Evolutionary conservation across 2,329 filamentous ascomycete genomes (phyloP).

Genomic region (Fusarium staphyleae): DNA sequence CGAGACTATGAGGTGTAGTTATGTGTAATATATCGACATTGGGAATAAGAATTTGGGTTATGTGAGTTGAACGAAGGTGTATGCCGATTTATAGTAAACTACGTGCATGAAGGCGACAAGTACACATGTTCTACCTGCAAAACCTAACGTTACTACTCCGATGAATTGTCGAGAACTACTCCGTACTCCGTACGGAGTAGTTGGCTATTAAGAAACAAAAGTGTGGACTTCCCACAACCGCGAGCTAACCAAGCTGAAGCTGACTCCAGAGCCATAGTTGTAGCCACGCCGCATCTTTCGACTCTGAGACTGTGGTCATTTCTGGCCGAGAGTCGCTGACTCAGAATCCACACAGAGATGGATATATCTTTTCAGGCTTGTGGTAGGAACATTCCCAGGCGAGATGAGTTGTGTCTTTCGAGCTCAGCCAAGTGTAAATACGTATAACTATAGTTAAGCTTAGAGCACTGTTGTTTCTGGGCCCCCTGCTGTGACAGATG

Average conservation of each 20-base stretch:
- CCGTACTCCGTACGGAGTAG: no score
- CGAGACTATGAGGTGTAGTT: neutral
- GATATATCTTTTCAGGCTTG: slow-evolving; percentile 14
- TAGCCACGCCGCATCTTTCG: slow-evolving; percentile 17
- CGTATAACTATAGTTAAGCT: no score
- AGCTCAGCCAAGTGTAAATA: neutral
- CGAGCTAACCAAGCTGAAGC: slow-evolving; percentile 8
- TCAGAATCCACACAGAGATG: neutral
- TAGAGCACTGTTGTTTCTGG: neutral
- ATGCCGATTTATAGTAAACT: neutral
- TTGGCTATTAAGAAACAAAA: no score
- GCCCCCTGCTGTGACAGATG: neutral
- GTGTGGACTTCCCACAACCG: neutral
- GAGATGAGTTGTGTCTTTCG: neutral
- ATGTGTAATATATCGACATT: neutral
- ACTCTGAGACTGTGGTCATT: slow-evolving; percentile 7
- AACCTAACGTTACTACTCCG: no score
- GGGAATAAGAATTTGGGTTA: slow-evolving; percentile 1
- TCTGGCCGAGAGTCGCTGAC: neutral
- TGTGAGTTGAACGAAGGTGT: neutral
- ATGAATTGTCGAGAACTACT: no score
- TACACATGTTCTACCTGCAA: no score
- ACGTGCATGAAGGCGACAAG: neutral
- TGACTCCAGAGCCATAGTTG: slow-evolving; percentile 12
- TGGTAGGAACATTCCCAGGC: slow-evolving; percentile 17